Percentiles rank a stretch among this genome's conserved stretches.
Evolutionary conservation across 2,329 filamentous ascomycete species (phyloP).

Genomic region (Fusarium setosum): DNA sequence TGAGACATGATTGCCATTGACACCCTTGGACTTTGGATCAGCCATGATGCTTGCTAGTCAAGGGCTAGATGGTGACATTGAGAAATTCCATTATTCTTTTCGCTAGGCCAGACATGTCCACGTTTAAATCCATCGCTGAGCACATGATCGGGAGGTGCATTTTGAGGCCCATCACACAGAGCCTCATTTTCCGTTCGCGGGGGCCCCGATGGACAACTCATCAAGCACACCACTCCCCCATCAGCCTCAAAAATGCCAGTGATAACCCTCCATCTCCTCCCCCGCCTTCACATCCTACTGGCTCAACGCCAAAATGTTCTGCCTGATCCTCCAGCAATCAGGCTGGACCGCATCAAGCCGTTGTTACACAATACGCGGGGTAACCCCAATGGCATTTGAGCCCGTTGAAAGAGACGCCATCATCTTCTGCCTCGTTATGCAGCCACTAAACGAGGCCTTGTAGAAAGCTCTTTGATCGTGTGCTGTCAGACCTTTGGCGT

Average conservation of each 20-base stretch:
- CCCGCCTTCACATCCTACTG: constrained; percentile 29
- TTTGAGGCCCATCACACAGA: constrained; percentile 33
- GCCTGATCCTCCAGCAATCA: constrained; percentile 37
- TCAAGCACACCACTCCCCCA: constrained; percentile 39
- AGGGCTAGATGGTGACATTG: constrained; percentile 7
- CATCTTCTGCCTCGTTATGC: constrained; percentile 28
- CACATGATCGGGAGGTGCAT: constrained; percentile 12
- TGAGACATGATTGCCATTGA: constrained; percentile 32
- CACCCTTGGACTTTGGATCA: constrained; percentile 42
- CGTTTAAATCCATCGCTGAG: constrained; percentile 34
- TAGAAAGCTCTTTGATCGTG: constrained; percentile 1
- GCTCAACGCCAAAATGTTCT: constrained; percentile 1
- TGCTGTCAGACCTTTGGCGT: constrained; percentile 3
- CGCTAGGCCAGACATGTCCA: constrained; percentile 22
- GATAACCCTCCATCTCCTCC: constrained; percentile 26
- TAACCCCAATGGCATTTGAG: constrained; percentile 38
- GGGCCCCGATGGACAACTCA: constrained; percentile 41
- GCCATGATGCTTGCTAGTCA: constrained; percentile 35
- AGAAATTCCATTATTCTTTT: constrained; percentile 26
- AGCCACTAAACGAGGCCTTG: neutral
- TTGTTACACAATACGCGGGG: constrained; percentile 42
- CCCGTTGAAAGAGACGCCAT: constrained; percentile 8
- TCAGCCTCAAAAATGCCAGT: constrained; percentile 26
- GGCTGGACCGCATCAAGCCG: constrained; percentile 31
- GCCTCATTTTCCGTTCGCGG: constrained; percentile 36